phyloP scores from a whole-genome alignment of 129 eudicot species.

The Artemisia annua region DNA sequence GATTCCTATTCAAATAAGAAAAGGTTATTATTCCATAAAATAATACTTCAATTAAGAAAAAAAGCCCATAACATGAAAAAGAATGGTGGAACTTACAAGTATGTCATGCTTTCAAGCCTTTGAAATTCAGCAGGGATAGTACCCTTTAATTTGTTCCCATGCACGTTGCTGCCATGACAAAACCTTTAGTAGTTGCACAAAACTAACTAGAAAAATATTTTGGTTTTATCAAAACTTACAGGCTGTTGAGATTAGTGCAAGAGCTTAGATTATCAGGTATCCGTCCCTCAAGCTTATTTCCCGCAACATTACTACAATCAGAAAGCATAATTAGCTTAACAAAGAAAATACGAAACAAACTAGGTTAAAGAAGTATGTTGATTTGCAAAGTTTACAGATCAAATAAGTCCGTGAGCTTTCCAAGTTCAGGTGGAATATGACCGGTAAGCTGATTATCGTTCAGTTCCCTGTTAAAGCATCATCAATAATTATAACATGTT shows the following conservation, averaged over 20 bases:
- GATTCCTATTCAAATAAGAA: conserved; percentile 51
- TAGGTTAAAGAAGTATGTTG: background rate
- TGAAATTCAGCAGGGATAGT: conserved; percentile 80
- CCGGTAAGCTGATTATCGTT: conserved; percentile 85
- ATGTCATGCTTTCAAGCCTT: conserved; percentile 97
- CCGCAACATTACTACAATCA: conserved; percentile 76
- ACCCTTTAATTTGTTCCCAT: conserved; percentile 85
- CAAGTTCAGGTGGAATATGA: conserved; percentile 82
- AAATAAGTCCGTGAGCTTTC: conserved; percentile 85
- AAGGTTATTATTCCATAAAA: background rate
- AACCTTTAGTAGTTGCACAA: background rate
- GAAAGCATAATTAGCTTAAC: background rate
- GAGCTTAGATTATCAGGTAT: conserved; percentile 90
- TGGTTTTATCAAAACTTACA: conserved; percentile 45
- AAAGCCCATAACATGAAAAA: background rate
- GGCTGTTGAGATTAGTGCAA: conserved; percentile 93
- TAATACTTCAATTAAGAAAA: background rate
- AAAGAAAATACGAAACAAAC: background rate
- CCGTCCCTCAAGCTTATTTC: conserved; percentile 74
- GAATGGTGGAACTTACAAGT: conserved; percentile 60
- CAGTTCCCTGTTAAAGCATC: conserved; percentile 58
- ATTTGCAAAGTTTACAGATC: conserved; percentile 62
- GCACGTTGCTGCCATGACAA: conserved; percentile 57
- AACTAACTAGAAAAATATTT: background rate
- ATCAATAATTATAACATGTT: background rate